phyloP scores from a whole-genome alignment of 225 moss, liverwort and hornwort genomes.

The Straminergon stramineum region DNA sequence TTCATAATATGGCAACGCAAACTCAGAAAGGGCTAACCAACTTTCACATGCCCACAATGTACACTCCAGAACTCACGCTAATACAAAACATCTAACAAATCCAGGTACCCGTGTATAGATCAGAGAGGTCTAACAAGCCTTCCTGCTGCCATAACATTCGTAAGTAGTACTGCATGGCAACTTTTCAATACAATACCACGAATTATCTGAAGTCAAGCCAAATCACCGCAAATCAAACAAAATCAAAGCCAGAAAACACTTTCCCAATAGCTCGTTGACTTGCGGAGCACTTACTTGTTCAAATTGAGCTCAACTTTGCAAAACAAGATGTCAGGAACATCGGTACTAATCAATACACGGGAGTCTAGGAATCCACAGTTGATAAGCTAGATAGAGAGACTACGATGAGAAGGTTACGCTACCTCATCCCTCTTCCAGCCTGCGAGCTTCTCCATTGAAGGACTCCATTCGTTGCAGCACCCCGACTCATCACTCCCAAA shows the following conservation, averaged over 20 bases:
- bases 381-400: neutral
- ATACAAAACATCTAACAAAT: neutral
- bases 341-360: neutral
- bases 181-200: neutral
- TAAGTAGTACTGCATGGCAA: neutral
- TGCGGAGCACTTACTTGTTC: neutral
- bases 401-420: neutral
- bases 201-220: neutral
- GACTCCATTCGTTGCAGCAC: conserved; percentile 40
- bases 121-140: neutral
- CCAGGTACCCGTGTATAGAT: neutral
- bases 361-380: neutral
- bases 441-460: conserved; percentile 42
- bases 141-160: neutral
- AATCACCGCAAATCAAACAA: neutral
- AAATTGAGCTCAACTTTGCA: neutral
- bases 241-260: neutral
- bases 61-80: neutral
- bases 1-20: neutral
- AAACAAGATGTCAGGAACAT: neutral
- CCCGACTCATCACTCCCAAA: conserved; percentile 38
- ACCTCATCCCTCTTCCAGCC: conserved; percentile 49
- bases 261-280: neutral
- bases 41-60: neutral
- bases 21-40: neutral